Conservation (phyloP, 371 early-diverging fungal species). For the Globomyces sp. region DNA sequence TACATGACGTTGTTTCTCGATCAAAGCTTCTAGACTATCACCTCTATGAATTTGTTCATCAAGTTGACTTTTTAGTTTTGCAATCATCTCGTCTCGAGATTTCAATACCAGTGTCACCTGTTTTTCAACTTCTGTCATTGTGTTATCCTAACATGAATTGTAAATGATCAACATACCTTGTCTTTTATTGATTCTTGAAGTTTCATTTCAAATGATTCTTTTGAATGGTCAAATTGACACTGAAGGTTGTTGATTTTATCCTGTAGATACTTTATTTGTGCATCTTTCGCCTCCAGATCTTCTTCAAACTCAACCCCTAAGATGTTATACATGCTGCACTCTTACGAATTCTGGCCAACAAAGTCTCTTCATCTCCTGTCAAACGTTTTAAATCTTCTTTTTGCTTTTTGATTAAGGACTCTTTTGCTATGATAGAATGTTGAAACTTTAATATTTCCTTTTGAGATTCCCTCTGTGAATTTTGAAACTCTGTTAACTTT, state of each 20-base stretch:
- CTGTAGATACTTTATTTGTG: conserved; percentile 9
- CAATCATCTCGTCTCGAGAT: conserved; percentile 41
- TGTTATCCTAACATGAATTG: conserved; percentile 29
- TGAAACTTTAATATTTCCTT: conserved; percentile 37
- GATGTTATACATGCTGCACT: too few species aligned
- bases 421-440: conserved; percentile 33
- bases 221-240: conserved; percentile 15
- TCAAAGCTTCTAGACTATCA: conserved; percentile 37
- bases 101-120: conserved; percentile 35
- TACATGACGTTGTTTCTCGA: conserved; percentile 45
- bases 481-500: conserved; percentile 21
- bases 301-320: conserved; percentile 36
- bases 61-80: conserved; percentile 27
- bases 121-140: conserved; percentile 41
- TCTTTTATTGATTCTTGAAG: conserved; percentile 27
- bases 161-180: conserved; percentile 26
- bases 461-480: conserved; percentile 28
- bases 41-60: conserved; percentile 36
- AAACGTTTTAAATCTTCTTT: conserved; percentile 41
- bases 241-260: too few species aligned
- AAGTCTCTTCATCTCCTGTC: conserved; percentile 37
- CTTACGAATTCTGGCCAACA: conserved; percentile 37
- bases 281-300: conserved; percentile 27
- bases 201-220: conserved; percentile 19
- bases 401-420: conserved; percentile 31